Percentiles rank a stretch among this genome's conserved stretches.
Evolutionary conservation across 495 filamentous ascomycete genomes (phyloP).

Genomic region (Clavariopsis aquatica): DNA sequence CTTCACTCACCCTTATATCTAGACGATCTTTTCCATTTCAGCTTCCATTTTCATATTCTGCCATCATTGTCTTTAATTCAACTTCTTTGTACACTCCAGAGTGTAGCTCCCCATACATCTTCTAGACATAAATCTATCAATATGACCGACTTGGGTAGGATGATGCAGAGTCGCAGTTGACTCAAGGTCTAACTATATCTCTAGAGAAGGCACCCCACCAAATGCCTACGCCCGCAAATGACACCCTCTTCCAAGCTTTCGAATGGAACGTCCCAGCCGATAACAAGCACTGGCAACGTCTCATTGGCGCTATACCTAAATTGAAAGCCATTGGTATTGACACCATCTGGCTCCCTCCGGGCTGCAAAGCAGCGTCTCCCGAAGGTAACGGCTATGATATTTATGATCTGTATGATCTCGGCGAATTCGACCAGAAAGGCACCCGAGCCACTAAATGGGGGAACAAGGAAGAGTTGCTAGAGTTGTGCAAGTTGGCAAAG

Average conservation of each 20-base stretch:
- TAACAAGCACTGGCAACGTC: slow-evolving; percentile 63
- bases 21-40: neutral
- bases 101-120: neutral
- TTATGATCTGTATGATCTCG: slow-evolving; percentile 75
- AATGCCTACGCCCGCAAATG: slow-evolving; percentile 50
- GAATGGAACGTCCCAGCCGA: slow-evolving; percentile 75
- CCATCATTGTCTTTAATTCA: neutral
- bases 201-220: slow-evolving; percentile 12
- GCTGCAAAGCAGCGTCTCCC: slow-evolving; percentile 66
- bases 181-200: slow-evolving; percentile 3
- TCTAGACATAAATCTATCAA: neutral
- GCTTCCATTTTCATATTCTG: neutral
- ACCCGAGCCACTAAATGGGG: slow-evolving; percentile 70
- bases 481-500: slow-evolving; percentile 53
- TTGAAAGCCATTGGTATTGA: slow-evolving; percentile 64
- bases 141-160: slow-evolving; percentile 30
- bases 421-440: slow-evolving; percentile 76
- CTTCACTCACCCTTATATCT: neutral
- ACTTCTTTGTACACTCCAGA: too few relatives aligned
- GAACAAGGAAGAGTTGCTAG: slow-evolving; percentile 62
- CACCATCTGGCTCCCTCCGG: slow-evolving; percentile 72
- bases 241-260: slow-evolving; percentile 68
- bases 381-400: slow-evolving; percentile 74
- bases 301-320: slow-evolving; percentile 55
- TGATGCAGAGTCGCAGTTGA: neutral